phyloP scores from a whole-genome alignment of 2,329 filamentous ascomycete species.

The Aspergillus carbonarius region DNA sequence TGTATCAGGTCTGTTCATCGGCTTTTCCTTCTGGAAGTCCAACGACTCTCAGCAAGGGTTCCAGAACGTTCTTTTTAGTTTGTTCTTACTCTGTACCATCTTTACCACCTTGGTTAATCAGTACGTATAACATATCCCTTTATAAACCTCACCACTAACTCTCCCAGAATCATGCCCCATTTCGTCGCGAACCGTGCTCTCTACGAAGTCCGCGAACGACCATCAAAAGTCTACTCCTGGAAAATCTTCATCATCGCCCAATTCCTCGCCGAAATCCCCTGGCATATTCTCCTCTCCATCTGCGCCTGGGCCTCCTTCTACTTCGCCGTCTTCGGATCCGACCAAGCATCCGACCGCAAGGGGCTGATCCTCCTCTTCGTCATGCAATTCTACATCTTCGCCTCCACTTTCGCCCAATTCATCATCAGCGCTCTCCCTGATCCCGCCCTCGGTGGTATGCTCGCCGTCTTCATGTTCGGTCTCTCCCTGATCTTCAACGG shows the following conservation, averaged over 20 bases:
- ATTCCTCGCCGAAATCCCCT: conserved; percentile 69
- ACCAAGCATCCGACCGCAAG: conserved; percentile 30
- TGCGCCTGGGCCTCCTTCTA: conserved; percentile 79
- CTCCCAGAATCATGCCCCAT: conserved; percentile 49
- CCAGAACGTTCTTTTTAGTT: conserved; percentile 82
- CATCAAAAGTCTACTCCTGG: conserved; percentile 71
- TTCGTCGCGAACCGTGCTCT: conserved; percentile 57
- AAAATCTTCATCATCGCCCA: conserved; percentile 67
- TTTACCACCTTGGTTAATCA: conserved; percentile 58
- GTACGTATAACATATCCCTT: not conserved
- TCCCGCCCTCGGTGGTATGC: conserved; percentile 5
- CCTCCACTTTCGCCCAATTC: conserved; percentile 30
- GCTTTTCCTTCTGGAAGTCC: conserved; percentile 74
- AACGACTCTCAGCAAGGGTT: conserved; percentile 72
- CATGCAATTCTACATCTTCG: conserved; percentile 10
- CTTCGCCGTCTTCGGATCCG: conserved; percentile 66
- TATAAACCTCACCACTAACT: not conserved
- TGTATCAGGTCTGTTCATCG: conserved; percentile 64
- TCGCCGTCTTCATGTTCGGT: conserved; percentile 12
- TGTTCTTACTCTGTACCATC: conserved; percentile 77
- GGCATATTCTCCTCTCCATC: conserved; percentile 71
- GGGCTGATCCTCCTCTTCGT: conserved; percentile 7
- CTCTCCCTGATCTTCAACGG: conserved; percentile 19
- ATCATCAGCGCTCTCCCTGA: conserved; percentile 30
- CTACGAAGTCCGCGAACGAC: conserved; percentile 58